Conservation (phyloP, 805 yeast species). For the Suhomyces xylopsoci region DNA sequence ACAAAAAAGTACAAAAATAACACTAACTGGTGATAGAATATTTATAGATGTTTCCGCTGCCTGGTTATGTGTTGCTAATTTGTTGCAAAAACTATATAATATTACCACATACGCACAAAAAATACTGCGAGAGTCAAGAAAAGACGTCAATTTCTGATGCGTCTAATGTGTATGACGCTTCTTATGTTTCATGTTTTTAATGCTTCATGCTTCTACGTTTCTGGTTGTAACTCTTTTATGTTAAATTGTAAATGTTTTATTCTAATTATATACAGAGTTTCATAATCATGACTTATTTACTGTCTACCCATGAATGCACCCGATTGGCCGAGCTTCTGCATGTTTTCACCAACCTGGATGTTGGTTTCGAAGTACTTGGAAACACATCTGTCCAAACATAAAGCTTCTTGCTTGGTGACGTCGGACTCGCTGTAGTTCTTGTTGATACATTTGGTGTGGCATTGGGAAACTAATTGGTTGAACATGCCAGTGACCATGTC, state of each 20-base stretch:
- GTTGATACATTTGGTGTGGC: conserved; percentile 82
- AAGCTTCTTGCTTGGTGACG: conserved; percentile 72
- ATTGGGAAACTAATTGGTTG: conserved; percentile 82
- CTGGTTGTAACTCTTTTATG: no score
- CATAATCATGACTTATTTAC: conserved; percentile 8
- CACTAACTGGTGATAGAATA: no score
- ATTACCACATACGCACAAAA: no score
- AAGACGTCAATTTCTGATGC: no score
- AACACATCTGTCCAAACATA: conserved; percentile 94
- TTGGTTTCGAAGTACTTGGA: conserved; percentile 92
- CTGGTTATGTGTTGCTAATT: no score
- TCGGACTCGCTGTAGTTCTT: conserved; percentile 67
- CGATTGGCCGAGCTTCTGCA: conserved; percentile 47
- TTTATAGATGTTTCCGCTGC: no score
- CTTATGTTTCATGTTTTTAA: no score
- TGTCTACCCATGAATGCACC: conserved; percentile 47
- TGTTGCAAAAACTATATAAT: no score
- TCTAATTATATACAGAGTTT: not conserved
- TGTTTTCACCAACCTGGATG: conserved; percentile 85
- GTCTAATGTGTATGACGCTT: no score
- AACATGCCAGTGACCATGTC: conserved; percentile 98
- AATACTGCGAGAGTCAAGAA: no score
- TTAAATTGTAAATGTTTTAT: not conserved
- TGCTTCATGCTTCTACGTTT: no score
- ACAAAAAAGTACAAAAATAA: no score